Conservation (phyloP, 2,329 filamentous ascomycete genomes). For the Bisporella sp. region DNA sequence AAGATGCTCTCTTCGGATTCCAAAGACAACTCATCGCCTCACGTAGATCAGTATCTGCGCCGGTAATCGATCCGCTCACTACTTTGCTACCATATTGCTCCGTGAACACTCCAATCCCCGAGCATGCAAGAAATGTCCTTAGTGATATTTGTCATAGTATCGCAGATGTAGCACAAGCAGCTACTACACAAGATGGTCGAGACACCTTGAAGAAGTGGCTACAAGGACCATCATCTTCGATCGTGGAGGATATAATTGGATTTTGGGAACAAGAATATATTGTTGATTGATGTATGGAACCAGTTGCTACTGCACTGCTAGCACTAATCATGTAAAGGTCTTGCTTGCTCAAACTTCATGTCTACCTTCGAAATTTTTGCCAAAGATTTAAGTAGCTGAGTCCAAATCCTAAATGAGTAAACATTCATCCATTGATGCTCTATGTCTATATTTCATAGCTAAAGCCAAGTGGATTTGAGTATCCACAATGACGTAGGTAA, state of each 20-base stretch:
- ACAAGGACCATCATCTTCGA: slow-evolving; percentile 9
- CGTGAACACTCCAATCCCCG: slow-evolving; percentile 18
- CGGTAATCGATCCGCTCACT: slow-evolving; percentile 8
- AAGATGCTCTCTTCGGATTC: slow-evolving; percentile 18
- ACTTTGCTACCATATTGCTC: slow-evolving; percentile 24
- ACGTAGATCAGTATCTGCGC: slow-evolving; percentile 1
- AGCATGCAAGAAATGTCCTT: slow-evolving; percentile 26
- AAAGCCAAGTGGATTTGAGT: no score
- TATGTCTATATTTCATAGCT: no score
- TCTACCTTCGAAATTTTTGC: no score
- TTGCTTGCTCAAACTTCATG: no score
- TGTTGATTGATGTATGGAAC: no score
- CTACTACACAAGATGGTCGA: slow-evolving; percentile 18
- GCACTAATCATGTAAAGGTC: no score
- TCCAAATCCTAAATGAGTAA: no score
- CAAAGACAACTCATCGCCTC: slow-evolving; percentile 17
- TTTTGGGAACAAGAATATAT: slow-evolving; percentile 24
- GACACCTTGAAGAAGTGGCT: slow-evolving; percentile 18
- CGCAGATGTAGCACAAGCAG: slow-evolving; percentile 17
- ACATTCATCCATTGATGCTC: no score
- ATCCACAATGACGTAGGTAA: no score
- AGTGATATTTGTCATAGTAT: slow-evolving; percentile 24
- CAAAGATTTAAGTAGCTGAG: no score
- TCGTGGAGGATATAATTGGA: slow-evolving; percentile 19
- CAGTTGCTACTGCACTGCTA: no score